Conservation (phyloP, 805 yeast genomes). For the Hanseniaspora meyeri region DNA sequence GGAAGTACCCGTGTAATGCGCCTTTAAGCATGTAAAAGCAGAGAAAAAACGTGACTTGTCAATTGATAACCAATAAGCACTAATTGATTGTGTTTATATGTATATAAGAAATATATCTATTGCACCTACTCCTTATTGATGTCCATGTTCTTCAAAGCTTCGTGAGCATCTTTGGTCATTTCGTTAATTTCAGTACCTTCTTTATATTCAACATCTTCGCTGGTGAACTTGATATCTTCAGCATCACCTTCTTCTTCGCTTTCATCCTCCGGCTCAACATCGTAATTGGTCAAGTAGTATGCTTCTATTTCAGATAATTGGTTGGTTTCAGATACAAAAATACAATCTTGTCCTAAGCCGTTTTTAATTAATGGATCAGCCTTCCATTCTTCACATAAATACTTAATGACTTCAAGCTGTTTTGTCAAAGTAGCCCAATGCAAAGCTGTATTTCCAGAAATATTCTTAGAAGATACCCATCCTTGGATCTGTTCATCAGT, state of each 20-base stretch:
- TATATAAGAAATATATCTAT: background rate
- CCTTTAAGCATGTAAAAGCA: no score
- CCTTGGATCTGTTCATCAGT: slow-evolving; percentile 30
- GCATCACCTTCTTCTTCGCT: slow-evolving; percentile 27
- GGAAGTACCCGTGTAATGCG: background rate
- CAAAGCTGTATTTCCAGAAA: slow-evolving; percentile 81
- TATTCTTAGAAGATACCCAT: slow-evolving; percentile 46
- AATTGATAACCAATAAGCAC: no score
- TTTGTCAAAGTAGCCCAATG: slow-evolving; percentile 96
- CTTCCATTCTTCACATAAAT: slow-evolving; percentile 56
- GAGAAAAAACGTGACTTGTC: background rate
- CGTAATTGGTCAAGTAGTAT: slow-evolving; percentile 60
- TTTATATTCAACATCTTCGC: slow-evolving; percentile 30
- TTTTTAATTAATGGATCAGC: slow-evolving; percentile 79
- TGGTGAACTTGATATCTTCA: slow-evolving; percentile 13
- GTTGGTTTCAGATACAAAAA: slow-evolving; percentile 78
- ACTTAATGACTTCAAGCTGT: slow-evolving; percentile 54
- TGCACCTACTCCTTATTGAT: slow-evolving; percentile 17
- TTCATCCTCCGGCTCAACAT: slow-evolving; percentile 52
- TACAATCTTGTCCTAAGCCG: slow-evolving; percentile 63
- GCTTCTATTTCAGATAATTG: slow-evolving; percentile 65
- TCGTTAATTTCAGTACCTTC: slow-evolving; percentile 43
- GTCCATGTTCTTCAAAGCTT: slow-evolving; percentile 26
- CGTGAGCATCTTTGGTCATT: slow-evolving; percentile 38
- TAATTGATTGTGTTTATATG: background rate